Evolutionary conservation across 2,329 filamentous ascomycete species (phyloP).

Genomic region (Fusarium graminum): DNA sequence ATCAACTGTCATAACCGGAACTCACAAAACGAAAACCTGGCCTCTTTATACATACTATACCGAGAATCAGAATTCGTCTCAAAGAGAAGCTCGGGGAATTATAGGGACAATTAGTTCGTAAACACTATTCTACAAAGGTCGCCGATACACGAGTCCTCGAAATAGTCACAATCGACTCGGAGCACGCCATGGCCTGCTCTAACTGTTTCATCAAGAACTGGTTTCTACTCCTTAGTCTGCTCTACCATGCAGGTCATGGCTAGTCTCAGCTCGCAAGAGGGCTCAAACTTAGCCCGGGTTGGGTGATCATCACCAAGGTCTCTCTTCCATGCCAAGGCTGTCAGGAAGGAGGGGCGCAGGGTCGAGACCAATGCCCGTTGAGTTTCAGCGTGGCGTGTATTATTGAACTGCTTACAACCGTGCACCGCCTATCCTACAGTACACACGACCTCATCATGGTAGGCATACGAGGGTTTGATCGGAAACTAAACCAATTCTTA

Average conservation of each 20-base stretch:
- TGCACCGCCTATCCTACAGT: not conserved
- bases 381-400: conserved; percentile 21
- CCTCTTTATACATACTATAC: not conserved
- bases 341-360: conserved; percentile 16
- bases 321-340: conserved; percentile 8
- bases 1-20: conserved; percentile 3
- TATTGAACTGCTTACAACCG: not conserved
- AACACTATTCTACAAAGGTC: not conserved
- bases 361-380: conserved; percentile 17
- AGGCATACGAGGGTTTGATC: not conserved
- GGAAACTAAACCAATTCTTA: not conserved
- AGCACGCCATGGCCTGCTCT: not conserved
- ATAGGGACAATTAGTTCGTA: not conserved
- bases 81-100: not conserved
- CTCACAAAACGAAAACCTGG: not conserved
- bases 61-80: not conserved
- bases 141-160: not conserved
- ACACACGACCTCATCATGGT: not conserved
- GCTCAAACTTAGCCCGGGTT: not conserved
- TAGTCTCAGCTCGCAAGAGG: not conserved
- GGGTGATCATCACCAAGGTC: not conserved
- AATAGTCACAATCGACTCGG: not conserved
- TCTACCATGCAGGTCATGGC: not conserved
- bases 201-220: not conserved
- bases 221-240: not conserved